Conservation (phyloP, 208 protist genomes). For the Acanthamoeba triangularis region DNA sequence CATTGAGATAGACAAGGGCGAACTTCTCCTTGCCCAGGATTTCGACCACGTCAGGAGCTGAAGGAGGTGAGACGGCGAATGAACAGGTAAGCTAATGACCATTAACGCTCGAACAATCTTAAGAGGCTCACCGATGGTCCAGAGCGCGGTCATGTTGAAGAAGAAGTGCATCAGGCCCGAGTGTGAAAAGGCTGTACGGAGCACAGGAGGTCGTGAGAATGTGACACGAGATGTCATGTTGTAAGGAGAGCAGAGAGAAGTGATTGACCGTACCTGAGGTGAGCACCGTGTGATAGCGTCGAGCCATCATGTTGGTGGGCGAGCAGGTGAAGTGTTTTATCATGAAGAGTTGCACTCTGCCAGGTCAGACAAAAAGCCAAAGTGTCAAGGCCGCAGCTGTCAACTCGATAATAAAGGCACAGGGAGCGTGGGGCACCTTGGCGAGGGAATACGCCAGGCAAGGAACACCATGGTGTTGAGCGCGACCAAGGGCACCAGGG, state of each 20-base stretch:
- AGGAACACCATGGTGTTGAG: conserved; percentile 1
- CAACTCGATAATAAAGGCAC: neutral
- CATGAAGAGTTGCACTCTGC: conserved; percentile 14
- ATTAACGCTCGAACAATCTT: neutral
- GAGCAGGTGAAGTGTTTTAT: neutral
- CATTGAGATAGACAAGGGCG: conserved; percentile 4
- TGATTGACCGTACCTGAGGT: neutral
- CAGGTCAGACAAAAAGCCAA: neutral
- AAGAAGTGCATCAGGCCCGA: neutral
- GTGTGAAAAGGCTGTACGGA: conserved; percentile 4
- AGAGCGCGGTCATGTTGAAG: conserved; percentile 36
- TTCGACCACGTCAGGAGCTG: conserved; percentile 13
- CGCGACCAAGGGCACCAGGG: conserved; percentile 24
- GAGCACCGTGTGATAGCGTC: conserved; percentile 12
- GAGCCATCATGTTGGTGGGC: neutral
- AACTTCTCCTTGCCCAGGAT: conserved; percentile 33
- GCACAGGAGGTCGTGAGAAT: neutral
- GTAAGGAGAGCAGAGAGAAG: neutral
- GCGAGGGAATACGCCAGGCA: conserved; percentile 1
- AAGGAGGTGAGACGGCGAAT: neutral
- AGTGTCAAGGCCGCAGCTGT: neutral
- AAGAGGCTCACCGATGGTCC: neutral
- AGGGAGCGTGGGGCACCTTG: neutral
- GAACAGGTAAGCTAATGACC: too few relatives aligned
- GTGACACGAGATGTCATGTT: neutral